A percentile compares a stretch with the other conserved stretches of the same genome.
phyloP scores from a whole-genome alignment of 169 alveolate species.

The Plasmodium gallinaceum region DNA sequence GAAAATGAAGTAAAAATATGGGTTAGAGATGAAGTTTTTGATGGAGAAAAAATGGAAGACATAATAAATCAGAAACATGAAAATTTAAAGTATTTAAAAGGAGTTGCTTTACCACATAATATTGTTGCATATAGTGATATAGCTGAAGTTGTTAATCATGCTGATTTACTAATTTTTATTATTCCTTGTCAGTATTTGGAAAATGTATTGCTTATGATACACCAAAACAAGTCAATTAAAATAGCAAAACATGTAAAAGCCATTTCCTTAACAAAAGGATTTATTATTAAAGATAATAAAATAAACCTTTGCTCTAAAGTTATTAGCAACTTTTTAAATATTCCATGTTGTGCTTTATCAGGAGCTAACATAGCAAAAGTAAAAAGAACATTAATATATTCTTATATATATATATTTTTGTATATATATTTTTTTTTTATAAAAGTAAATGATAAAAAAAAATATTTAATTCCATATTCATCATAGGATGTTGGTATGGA shows the following conservation, averaged over 20 bases:
- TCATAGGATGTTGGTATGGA: constrained; percentile 91
- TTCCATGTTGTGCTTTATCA: constrained; percentile 88
- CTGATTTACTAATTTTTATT: constrained; percentile 90
- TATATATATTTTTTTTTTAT: neutral
- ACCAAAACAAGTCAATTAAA: constrained; percentile 40
- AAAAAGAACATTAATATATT: neutral
- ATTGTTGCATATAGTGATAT: constrained; percentile 91
- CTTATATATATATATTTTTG: neutral
- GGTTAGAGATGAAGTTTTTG: constrained; percentile 90
- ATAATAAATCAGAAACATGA: constrained; percentile 91
- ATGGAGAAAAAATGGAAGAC: constrained; percentile 88
- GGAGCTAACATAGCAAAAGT: constrained; percentile 94
- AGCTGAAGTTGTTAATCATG: constrained; percentile 86
- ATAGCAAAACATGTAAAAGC: constrained; percentile 82
- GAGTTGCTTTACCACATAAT: constrained; percentile 89
- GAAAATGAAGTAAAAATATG: constrained; percentile 89
- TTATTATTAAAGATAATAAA: constrained; percentile 80
- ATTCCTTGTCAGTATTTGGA: constrained; percentile 92
- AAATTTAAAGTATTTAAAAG: constrained; percentile 91
- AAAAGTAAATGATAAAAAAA: neutral
- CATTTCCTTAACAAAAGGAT: constrained; percentile 89
- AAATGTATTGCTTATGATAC: constrained; percentile 24
- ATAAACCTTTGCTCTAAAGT: constrained; percentile 84
- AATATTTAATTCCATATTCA: neutral
- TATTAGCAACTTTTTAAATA: constrained; percentile 81